These are phyloP conservation scores for Aphanomyces euteiches DNA, from an alignment of 352 stramenopile species.

Conservation along the genomic window DNA sequence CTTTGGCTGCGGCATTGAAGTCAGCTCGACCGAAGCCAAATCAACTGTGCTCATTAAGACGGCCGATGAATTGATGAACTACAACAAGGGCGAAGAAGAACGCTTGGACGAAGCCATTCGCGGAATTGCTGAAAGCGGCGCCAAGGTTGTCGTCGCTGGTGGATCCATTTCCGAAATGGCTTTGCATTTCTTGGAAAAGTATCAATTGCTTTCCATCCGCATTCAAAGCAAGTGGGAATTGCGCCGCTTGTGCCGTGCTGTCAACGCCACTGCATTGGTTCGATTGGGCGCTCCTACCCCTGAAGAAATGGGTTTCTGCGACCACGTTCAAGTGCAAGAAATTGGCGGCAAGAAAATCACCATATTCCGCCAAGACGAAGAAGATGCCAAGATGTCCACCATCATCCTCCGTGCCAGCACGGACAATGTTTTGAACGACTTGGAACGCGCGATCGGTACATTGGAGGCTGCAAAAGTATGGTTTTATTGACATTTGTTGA, in stretches of 20 bases:
- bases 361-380: constrained; percentile 92
- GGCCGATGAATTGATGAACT: constrained; percentile 99
- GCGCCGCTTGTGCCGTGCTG: constrained; percentile 94
- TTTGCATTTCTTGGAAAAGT: constrained; percentile 98
- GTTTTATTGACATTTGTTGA: neutral
- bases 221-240: constrained; percentile 99
- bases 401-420: constrained; percentile 94
- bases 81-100: constrained; percentile 99
- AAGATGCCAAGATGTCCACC: constrained; percentile 94
- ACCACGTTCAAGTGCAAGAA: constrained; percentile 92
- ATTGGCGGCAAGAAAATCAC: constrained; percentile 96
- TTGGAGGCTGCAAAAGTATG: neutral
- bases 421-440: constrained; percentile 96
- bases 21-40: constrained; percentile 96
- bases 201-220: constrained; percentile 96
- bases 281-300: constrained; percentile 94
- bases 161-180: constrained; percentile 98
- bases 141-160: constrained; percentile 94
- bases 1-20: constrained; percentile 97
- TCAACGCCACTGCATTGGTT: constrained; percentile 96
- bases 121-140: constrained; percentile 93
- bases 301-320: constrained; percentile 97
- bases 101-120: constrained; percentile 98
- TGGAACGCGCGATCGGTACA: constrained; percentile 93
- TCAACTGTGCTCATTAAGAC: constrained; percentile 99